These are phyloP conservation scores for Protea cynaroides DNA, from an alignment of 164 flowering plant species.

Conservation along the genomic window DNA sequence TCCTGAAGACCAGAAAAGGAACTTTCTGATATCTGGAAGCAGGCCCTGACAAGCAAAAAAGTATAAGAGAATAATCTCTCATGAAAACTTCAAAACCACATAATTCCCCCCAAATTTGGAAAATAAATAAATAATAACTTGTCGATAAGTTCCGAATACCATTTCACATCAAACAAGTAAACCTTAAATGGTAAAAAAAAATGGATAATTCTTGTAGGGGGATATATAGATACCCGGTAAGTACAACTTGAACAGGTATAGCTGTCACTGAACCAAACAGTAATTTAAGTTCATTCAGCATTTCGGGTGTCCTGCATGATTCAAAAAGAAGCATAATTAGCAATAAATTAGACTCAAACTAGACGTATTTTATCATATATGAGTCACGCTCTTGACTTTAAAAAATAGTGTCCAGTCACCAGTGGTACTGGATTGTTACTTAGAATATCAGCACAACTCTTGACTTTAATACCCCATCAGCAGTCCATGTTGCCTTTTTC, in stretches of 20 bases:
- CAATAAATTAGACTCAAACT: too few relatives aligned
- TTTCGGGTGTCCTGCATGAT: conserved; percentile 50
- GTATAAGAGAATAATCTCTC: not conserved
- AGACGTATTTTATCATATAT: too few relatives aligned
- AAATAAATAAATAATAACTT: not conserved
- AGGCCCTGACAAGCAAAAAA: conserved; percentile 37
- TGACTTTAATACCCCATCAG: too few relatives aligned
- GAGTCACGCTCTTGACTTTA: too few relatives aligned
- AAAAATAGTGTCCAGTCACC: too few relatives aligned
- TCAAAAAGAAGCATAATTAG: not conserved
- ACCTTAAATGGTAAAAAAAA: not conserved
- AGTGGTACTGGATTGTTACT: too few relatives aligned
- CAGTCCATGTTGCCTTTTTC: too few relatives aligned
- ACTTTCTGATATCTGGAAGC: conserved; percentile 61
- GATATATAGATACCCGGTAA: conserved; percentile 47
- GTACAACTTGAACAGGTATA: conserved; percentile 68
- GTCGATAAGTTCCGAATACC: not conserved
- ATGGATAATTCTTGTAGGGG: not conserved
- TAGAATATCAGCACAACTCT: too few relatives aligned
- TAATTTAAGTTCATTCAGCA: conserved; percentile 47
- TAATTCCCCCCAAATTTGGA: not conserved
- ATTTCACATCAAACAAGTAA: not conserved
- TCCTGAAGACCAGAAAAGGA: conserved; percentile 32
- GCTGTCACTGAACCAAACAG: conserved; percentile 39
- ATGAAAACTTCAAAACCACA: not conserved